Base-by-base conservation (phyloP, 768 basidiomycete genomes). In the Russula compacta region DNA sequence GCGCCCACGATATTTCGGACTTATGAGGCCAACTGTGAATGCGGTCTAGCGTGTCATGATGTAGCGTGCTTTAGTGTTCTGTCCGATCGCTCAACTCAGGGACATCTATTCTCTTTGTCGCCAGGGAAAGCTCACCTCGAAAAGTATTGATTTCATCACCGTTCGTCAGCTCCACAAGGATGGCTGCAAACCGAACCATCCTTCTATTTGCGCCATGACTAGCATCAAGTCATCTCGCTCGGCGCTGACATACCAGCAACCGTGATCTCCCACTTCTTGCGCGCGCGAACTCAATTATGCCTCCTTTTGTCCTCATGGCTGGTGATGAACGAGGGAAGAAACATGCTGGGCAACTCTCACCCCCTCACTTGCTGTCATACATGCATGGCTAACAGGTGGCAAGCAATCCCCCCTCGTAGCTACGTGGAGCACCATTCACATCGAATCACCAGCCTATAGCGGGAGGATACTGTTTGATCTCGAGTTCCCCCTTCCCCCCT, bases 111-210 rank as follows among this genome's bases (percentile, higher is more conserved):
- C 40, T 49, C 38, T 29, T 47, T 33, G 55, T 62, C 38, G 35
- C 50, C 44, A 58, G 32, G 56, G 56, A 53, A 8, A 40, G 42
- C 36, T 14, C 32, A 29, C 33, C 44, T 36, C 39, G 47, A 40
- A 38, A n/a, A 49, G 39, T n/a, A 55, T 53, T 46, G 29, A 15
- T 40, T 58, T 53, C 44, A 58, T 47, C 42, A 36, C 49, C 43
- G 24, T 44, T 52, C 36, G 14, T 36, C 14, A 40, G 38, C 21
- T 53, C 51, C 51, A 53, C 46, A 9, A 42, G 11, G 32, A 38
- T 32, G 38, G 46, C 61, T 38, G 39, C 51, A 52, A 53, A 62
- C 56, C 61, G 61, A 62, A 58, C 61, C 59, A 48, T 14, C 21
- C 19, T 12, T 24, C 21, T 29, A 21, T 4, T 40, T 29, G 38